Conservation (phyloP, 495 filamentous ascomycete genomes). For the Penicillium antarcticum region DNA sequence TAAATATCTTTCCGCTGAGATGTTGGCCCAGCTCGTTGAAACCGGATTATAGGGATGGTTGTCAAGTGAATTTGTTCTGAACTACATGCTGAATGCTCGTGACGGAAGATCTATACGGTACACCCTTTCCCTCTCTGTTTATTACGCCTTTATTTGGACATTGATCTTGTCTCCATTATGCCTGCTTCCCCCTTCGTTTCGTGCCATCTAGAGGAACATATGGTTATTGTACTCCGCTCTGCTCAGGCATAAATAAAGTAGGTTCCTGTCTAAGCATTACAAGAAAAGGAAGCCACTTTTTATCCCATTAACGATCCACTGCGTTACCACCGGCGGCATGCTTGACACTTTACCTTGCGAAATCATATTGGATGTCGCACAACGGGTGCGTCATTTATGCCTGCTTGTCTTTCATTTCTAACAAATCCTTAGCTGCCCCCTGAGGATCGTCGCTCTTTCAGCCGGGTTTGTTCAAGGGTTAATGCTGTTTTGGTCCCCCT, state of each 20-base stretch:
- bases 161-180: background rate
- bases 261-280: background rate
- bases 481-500: background rate
- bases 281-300: background rate
- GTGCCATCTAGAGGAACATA: background rate
- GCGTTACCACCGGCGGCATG: no score
- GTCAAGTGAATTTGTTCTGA: no score
- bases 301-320: background rate
- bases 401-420: background rate
- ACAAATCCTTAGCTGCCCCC: background rate
- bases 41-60: no score
- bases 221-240: background rate
- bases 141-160: background rate
- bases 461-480: constrained; percentile 6
- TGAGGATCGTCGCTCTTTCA: background rate
- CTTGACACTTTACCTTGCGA: background rate
- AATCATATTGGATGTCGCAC: background rate
- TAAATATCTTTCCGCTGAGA: no score
- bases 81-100: no score
- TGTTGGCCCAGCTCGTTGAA: no score
- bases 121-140: background rate
- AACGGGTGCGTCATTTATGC: background rate
- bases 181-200: background rate
- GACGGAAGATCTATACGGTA: no score
- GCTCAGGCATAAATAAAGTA: background rate